Base-by-base conservation (phyloP, 1,139 yeast species). In the Blastobotrys elegans region DNA sequence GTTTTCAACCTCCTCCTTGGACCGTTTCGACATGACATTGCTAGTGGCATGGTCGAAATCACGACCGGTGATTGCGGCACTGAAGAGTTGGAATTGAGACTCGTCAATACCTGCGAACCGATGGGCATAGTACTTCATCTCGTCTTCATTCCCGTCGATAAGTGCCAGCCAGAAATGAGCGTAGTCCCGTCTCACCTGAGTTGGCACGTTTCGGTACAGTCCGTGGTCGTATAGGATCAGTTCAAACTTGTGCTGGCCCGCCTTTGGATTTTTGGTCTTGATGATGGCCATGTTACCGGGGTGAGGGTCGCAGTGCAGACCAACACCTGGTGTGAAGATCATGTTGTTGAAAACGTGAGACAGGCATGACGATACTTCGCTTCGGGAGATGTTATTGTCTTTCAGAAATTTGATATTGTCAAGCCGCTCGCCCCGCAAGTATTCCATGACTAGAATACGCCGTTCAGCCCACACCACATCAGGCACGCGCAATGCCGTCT, bases 271-370 rank as follows among this genome's bases (percentile, higher is more conserved):
- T 5, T 10, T 5, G n/a, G 38, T 17, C 17, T 16, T 26, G 48
- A 89, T 70, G 18, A 92, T 87, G 0, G 97, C 96, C 53, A 92
- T 72, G 59, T 92, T 94, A 0, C 99, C 99, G 13, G 96, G 96
- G 65, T 92, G 99, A 1, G 98, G 98, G 64, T 92, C 99, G 69
- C 98, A 92, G 64, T 92, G 99, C 44, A 92, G 77, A 0, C 90
- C 89, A 16, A 88, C 96, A 26, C 80, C 82, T 0, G 96, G 95
- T 1, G 95, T 84, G 69, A 92, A 92, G 40, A 94, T 88, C 99
- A 92, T 92, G 61, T 82, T 83, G 69, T 90, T 88, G 72, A 92
- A 92, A 26, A 88, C 81, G 60, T 90, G 96, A 0, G 97, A 82
- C 42, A 92, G 72, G 62, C 97, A 92, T 7, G 82, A 71, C 3